Base-by-base conservation (phyloP, 192 early-diverging fungal genomes). In the Lobosporangium transversale region DNA sequence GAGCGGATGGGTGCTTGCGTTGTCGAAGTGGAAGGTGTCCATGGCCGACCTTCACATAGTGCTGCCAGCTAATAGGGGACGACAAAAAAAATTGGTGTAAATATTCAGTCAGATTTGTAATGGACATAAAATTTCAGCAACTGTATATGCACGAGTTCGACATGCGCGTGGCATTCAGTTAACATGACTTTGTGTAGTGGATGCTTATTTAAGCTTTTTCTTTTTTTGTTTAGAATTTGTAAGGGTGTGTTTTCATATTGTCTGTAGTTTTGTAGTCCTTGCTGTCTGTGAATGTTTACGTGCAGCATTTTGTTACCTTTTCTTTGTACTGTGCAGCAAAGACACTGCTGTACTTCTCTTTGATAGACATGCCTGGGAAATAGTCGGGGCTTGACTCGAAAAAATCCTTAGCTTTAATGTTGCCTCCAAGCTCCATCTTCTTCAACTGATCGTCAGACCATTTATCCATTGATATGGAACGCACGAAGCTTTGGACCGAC, bases 381-480 rank as follows among this genome's bases (percentile, higher is more conserved):
- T 91, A 95, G 49, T 94, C 94, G 17, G 90, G 81, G 68, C 94
- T 92, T 1, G 89, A 66, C 59, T 87, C 86, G 80, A 97, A 98
- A 78, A 97, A 99, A 29, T 89, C 88, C 48, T 87, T 84, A 18
- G 93, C 94, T 58, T 91, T 92, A 45, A 83, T 79, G 78, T 99
- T 99, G 14, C 97, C 97, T 66, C 95, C 97, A 45, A 88, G 70
- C 82, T 89, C 83, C 96, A 99, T 99, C 54, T 95, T 91, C 74
- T 93, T 95, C 55, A 95, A 80, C 79, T 99, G 97, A 80, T 98
- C 95, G 30, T 93, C 89, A 36, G 87, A 90, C 96, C 96, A 99
- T 68, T 93, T 93, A 81, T 99, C 97, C 97, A 99, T 99, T 5
- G 91, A 92, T 58, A 99, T 93, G 3, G 97, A 99, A n/a, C 97